Evolutionary conservation across 257 asterid genomes (phyloP), one percentile per base, ranked within the genome.

Genomic region (Striga asiatica): DNA sequence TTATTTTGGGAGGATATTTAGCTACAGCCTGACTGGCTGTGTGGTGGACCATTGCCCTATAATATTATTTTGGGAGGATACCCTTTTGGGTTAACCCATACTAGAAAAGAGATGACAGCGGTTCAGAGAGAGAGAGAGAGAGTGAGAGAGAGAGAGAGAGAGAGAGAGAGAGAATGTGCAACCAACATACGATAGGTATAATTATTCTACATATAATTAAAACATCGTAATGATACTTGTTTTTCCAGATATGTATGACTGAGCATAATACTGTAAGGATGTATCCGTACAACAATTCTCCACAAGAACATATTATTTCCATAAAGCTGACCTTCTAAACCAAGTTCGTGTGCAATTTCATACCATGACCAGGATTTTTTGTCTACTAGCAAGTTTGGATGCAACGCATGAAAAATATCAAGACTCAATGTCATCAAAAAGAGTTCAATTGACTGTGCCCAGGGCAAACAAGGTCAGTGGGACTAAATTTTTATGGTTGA

Each of bases 291-390:
- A 21, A 58, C 64, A 58, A 16, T 21, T 28, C 22, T 11, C 22
- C 54, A 59, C 24, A 12, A 31, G 49, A 35, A 34, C 19, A 28
- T 14, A 14, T 27, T 50, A 4, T 31, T 22, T 13, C 29, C 17
- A 13, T 37, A 31, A 35, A 47, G 25, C 4, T 32, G 17, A 49
- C 48, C 50, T 31, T 19, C 35, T 21, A 16, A 48, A 49, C 27
- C 24, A 62, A 53, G 54, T 52, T 37, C 56, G 54, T 10, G 11
- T 10, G 46, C 54, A 34, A 32, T 41, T 49, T 50, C 53, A 49
- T 17, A 14, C 37, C 27, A 22, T 42, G 43, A 57, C 16, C 42
- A 2, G 19, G 41, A 54, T 59, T 7, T 21, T 24, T 54, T 43
- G 16, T n/a, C 18, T 37, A 60, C 43, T 22, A 37, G 56, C 43